phyloP scores from a whole-genome alignment of 2,329 filamentous ascomycete genomes.

The Hymenoscyphus occultus region DNA sequence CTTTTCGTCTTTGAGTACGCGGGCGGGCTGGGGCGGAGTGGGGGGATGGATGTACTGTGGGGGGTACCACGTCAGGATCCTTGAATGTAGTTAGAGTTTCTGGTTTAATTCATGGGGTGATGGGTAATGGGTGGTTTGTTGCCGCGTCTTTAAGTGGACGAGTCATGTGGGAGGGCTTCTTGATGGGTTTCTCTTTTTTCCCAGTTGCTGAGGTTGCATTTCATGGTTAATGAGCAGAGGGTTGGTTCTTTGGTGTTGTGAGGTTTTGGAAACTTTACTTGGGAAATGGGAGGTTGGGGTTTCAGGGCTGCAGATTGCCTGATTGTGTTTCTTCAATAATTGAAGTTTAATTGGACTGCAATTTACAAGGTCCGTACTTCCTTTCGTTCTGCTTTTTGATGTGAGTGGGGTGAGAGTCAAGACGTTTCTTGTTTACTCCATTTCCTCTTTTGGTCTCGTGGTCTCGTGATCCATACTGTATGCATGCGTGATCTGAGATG shows the following conservation, averaged over 20 bases:
- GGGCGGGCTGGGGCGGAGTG: too few species aligned
- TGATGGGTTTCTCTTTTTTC: background rate
- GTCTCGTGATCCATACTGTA: background rate
- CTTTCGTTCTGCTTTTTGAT: background rate
- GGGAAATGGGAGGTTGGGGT: background rate
- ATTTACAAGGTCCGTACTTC: background rate
- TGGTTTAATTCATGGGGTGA: background rate
- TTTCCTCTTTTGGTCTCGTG: background rate
- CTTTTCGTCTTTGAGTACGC: too few species aligned
- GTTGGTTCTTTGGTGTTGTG: background rate
- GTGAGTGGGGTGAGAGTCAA: background rate
- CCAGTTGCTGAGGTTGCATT: background rate
- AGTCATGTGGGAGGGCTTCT: background rate
- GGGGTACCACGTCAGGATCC: background rate
- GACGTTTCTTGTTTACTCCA: background rate
- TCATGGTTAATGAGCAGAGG: background rate
- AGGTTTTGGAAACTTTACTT: background rate
- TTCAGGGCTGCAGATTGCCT: background rate
- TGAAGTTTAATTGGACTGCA: background rate
- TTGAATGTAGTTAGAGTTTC: background rate
- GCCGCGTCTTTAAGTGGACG: background rate
- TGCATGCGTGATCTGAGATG: background rate
- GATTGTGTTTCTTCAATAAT: background rate
- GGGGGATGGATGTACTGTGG: background rate
- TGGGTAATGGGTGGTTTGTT: background rate